These are phyloP conservation scores for Pelargonium nanum DNA, from an alignment of 345 rosid species.

Conservation along the genomic window DNA sequence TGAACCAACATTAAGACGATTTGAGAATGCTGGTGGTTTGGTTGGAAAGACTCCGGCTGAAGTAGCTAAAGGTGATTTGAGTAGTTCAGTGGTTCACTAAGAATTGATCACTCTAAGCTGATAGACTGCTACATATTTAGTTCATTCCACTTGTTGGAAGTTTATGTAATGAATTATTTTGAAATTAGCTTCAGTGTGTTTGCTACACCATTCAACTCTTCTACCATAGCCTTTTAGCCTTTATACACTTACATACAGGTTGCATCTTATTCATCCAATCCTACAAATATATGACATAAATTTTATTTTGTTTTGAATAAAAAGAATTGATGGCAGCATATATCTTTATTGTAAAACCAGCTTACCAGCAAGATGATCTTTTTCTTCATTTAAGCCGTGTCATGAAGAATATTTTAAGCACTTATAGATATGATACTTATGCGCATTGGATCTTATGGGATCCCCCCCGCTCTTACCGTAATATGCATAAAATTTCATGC, in stretches of 20 bases:
- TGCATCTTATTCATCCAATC: background rate
- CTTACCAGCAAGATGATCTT: background rate
- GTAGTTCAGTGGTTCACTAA: background rate
- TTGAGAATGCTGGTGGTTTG: slow-evolving; percentile 67
- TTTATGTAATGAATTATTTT: too few species aligned
- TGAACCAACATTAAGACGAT: slow-evolving; percentile 60
- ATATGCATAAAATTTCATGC: background rate
- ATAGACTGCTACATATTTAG: background rate
- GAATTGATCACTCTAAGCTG: background rate
- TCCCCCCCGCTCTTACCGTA: too few species aligned
- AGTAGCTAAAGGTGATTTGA: slow-evolving; percentile 49
- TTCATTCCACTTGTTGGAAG: background rate
- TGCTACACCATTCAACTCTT: background rate
- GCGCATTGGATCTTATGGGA: background rate
- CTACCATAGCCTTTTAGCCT: background rate
- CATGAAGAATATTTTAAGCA: background rate
- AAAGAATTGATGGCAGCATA: background rate
- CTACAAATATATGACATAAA: background rate
- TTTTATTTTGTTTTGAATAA: too few species aligned
- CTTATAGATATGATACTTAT: background rate
- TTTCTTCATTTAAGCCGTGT: background rate
- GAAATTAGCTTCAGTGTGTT: background rate
- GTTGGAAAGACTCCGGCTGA: slow-evolving; percentile 66
- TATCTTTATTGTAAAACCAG: background rate
- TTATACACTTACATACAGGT: background rate